These are phyloP conservation scores for Adansonia rubrostipa DNA, from an alignment of 441 rosid species.

Conservation along the genomic window DNA sequence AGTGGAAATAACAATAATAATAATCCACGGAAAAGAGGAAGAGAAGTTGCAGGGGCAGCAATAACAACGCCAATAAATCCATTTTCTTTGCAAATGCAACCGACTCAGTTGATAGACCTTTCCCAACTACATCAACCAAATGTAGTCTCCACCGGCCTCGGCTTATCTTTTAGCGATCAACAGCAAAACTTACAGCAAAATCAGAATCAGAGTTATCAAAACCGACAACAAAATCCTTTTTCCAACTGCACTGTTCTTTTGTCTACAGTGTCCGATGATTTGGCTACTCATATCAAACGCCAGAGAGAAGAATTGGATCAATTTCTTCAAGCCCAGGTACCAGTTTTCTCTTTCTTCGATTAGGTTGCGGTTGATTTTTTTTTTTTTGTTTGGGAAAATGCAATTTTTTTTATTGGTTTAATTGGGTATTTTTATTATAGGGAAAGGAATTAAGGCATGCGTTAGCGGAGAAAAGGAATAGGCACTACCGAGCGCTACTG, in stretches of 20 bases:
- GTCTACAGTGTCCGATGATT: slow-evolving; percentile 53
- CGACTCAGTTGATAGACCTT: slow-evolving; percentile 62
- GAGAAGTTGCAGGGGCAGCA: slow-evolving; percentile 39
- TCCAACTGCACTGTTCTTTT: slow-evolving; percentile 36
- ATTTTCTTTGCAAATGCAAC: slow-evolving; percentile 52
- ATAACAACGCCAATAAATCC: slow-evolving; percentile 41
- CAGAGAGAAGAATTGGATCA: slow-evolving; percentile 75
- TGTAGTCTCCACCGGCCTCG: slow-evolving; percentile 83
- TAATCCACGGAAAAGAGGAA: slow-evolving; percentile 60
- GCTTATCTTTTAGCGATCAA: slow-evolving; percentile 68
- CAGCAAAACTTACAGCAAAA: slow-evolving; percentile 42
- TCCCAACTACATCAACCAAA: slow-evolving; percentile 62
- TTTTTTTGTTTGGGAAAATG: neutral
- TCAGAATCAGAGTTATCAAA: slow-evolving; percentile 31
- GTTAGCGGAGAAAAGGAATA: slow-evolving; percentile 68
- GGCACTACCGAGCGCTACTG: slow-evolving; percentile 73
- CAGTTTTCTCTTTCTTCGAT: slow-evolving; percentile 13
- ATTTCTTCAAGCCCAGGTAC: slow-evolving; percentile 78
- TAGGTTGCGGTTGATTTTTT: neutral
- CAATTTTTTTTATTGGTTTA: neutral
- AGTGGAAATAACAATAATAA: slow-evolving; percentile 45
- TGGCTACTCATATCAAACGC: slow-evolving; percentile 63
- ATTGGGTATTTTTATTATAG: slow-evolving; percentile 34
- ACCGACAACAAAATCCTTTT: slow-evolving; percentile 32
- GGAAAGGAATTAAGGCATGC: slow-evolving; percentile 76